Evolutionary conservation across 768 basidiomycete genomes (phyloP), one percentile per base, ranked within the genome.

Genomic region (Clitopilus passeckerianus): DNA sequence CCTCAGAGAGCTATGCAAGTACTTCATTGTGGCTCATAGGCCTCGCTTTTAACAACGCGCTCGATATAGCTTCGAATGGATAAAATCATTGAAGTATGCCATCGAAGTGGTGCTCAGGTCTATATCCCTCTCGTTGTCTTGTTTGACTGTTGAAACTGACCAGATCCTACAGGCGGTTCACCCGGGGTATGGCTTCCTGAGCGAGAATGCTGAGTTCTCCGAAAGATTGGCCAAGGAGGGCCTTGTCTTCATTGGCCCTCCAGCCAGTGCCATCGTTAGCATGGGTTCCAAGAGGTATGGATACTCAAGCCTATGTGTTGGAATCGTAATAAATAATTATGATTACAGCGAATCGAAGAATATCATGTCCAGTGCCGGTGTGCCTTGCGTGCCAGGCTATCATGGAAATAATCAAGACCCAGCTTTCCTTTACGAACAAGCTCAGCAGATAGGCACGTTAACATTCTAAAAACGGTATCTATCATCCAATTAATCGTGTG

Each of bases 331-430:
- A n/a, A 37, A 30, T 53, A 23, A 34, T 16, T 59, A 16, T 30
- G 18, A 56, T 12, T 15, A n/a, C 59, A 91, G 93, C 59, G 93
- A 95, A 78, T 95, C 93, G 37, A 98, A 98, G 77, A 94, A 91
- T 60, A 96, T 96, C 67, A 95, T 96, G 94, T 81, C 82, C 16
- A 79, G 89, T 90, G 95, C 95, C 59, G 87, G 87, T 0, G 95
- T 98, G 1, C 93, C 94, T 0, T 95, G 93, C 68, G 90, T 98
- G 5, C 95, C 95, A 46, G 95, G 95, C 0, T 98, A 96, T 75
- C 95, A 98, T 63, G 93, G 92, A 23, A 72, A 80, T 3, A 84
- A 91, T 44, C 95, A 97, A 75, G 84, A 90, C 61, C 84, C 86
- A 0, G 69, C 79, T n/a, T 81, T 85, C 61, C 81, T 97, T 22